These are phyloP conservation scores for Syzygium syzygioides DNA, from an alignment of 441 rosid genomes.

Conservation along the genomic window DNA sequence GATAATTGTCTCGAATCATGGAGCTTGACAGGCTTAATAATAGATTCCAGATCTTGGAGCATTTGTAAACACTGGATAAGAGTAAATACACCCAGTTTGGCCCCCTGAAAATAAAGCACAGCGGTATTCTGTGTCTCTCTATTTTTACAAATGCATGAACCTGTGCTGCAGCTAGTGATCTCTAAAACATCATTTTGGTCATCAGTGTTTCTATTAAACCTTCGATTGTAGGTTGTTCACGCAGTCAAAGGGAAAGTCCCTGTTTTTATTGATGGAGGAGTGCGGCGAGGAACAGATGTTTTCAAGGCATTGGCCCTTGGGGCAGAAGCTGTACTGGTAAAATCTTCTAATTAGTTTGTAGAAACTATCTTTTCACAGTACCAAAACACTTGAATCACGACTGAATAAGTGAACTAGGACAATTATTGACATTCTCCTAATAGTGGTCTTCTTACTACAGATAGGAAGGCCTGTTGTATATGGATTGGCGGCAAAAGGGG, in stretches of 20 bases:
- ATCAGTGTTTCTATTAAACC: not conserved
- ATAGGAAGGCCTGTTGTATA: constrained; percentile 70
- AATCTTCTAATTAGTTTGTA: constrained; percentile 4
- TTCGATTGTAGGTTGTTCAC: constrained; percentile 46
- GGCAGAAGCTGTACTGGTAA: constrained; percentile 80
- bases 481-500: constrained; percentile 81
- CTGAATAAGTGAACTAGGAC: not conserved
- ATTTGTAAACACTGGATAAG: not conserved
- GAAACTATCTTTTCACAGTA: not conserved
- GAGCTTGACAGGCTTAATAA: constrained; percentile 17
- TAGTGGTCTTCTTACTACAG: constrained; percentile 22
- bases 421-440: not conserved
- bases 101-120: not conserved
- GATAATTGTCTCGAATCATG: constrained; percentile 38
- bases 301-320: constrained; percentile 91
- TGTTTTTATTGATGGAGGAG: constrained; percentile 79
- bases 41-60: not conserved
- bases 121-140: not conserved
- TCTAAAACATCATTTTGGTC: not conserved
- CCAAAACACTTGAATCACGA: not conserved
- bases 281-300: constrained; percentile 79
- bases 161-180: not conserved
- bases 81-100: not conserved
- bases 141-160: not conserved
- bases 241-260: constrained; percentile 68